Evolutionary conservation across 345 rosid genomes (phyloP).

Genomic region (Populus deltoides): DNA sequence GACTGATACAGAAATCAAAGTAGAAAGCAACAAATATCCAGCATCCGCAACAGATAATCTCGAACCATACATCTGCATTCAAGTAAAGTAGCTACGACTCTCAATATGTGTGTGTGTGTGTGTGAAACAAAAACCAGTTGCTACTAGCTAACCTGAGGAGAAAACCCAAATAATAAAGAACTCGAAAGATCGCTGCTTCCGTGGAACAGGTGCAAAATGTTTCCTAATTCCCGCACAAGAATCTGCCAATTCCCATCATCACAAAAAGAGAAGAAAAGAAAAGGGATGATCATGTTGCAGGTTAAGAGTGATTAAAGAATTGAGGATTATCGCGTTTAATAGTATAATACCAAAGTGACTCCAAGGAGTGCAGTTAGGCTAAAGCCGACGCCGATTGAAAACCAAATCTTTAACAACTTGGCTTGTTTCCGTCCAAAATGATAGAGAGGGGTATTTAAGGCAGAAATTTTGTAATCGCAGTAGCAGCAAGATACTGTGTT

Average conservation of each 20-base stretch:
- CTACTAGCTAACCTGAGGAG: conserved; percentile 12
- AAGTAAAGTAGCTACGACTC: background rate
- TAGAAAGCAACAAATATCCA: conserved; percentile 46
- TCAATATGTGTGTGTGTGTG: background rate
- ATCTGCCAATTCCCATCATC: conserved; percentile 5
- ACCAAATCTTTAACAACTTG: conserved; percentile 53
- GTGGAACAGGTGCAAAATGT: conserved; percentile 4
- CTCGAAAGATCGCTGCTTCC: background rate
- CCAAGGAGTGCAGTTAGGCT: conserved; percentile 51
- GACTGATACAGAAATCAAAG: conserved; percentile 63
- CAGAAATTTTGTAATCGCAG: conserved; percentile 57
- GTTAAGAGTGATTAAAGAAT: background rate
- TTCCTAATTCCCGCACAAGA: conserved; percentile 36
- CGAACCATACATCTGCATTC: conserved; percentile 35
- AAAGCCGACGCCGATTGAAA: conserved; percentile 80
- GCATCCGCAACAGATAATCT: conserved; percentile 52
- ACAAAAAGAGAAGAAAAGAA: background rate
- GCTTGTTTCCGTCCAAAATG: conserved; percentile 62
- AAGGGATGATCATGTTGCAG: background rate
- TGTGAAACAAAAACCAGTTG: too few species aligned
- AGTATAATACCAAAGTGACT: conserved; percentile 33
- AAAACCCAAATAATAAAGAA: conserved; percentile 25
- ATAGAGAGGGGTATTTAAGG: conserved; percentile 46
- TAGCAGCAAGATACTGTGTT: conserved; percentile 40
- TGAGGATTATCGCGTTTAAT: background rate